Evolutionary conservation across 768 basidiomycete genomes (phyloP).

Genomic region (Tulasnella sp.): DNA sequence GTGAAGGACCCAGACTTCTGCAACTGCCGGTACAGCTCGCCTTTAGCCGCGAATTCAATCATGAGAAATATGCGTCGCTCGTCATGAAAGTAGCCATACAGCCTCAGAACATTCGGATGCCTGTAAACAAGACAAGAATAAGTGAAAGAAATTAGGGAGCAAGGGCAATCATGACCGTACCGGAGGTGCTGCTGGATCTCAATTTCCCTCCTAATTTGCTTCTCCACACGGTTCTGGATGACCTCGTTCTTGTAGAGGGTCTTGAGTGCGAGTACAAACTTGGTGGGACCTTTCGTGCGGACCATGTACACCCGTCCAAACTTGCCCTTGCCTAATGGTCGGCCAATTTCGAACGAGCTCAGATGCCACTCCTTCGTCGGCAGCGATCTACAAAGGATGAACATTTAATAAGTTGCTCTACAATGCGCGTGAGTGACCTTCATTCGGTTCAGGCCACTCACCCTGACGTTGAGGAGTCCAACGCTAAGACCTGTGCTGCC

Average conservation of each 20-base stretch:
- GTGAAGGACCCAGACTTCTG: conserved; percentile 29
- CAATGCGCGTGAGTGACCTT: conserved; percentile 16
- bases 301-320: conserved; percentile 99
- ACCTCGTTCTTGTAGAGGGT: conserved; percentile 37
- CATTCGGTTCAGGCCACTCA: too few species aligned
- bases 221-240: conserved; percentile 33
- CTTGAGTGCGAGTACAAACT: conserved; percentile 76
- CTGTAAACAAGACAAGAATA: conserved; percentile 18
- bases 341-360: conserved; percentile 83
- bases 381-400: conserved; percentile 42
- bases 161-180: conserved; percentile 26
- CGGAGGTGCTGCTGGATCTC: conserved; percentile 36
- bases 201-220: conserved; percentile 37
- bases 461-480: conserved; percentile 59
- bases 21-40: conserved; percentile 33
- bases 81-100: conserved; percentile 34
- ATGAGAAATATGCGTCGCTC: conserved; percentile 32
- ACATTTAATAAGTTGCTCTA: too few species aligned
- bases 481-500: conserved; percentile 66
- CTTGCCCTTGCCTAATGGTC: conserved; percentile 93
- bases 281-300: conserved; percentile 77
- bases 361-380: conserved; percentile 81
- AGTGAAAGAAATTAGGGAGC: not conserved
- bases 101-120: conserved; percentile 32
- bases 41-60: conserved; percentile 31